Evolutionary conservation across 768 basidiomycete genomes (phyloP).

Genomic region (Boletus barrowsii): DNA sequence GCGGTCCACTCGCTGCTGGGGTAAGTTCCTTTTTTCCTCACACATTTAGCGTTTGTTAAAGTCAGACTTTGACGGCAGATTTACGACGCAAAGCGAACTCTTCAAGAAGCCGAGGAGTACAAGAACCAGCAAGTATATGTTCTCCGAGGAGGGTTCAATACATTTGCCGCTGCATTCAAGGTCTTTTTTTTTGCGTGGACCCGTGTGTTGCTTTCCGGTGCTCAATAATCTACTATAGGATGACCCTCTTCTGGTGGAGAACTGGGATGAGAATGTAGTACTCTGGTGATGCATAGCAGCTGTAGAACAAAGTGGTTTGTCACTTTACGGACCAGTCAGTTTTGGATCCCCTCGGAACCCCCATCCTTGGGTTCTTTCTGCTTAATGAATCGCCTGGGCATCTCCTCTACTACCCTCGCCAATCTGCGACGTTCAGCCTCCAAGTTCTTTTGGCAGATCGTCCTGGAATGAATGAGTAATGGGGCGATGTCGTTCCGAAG

Average conservation of each 20-base stretch:
- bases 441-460: conserved; percentile 58
- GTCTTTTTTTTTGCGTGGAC: conserved; percentile 32
- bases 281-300: conserved; percentile 47
- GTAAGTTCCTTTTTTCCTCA: conserved; percentile 32
- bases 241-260: conserved; percentile 69
- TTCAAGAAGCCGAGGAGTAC: conserved; percentile 40
- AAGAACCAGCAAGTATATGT: conserved; percentile 58
- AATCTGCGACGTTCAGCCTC: conserved; percentile 53
- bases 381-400: conserved; percentile 55
- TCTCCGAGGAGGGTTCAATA: conserved; percentile 68
- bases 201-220: no score
- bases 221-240: conserved; percentile 37
- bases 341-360: conserved; percentile 7
- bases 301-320: not conserved
- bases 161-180: conserved; percentile 69
- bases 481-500: not conserved
- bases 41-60: not conserved
- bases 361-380: conserved; percentile 35
- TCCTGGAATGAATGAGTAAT: conserved; percentile 39
- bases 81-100: conserved; percentile 60
- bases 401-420: conserved; percentile 55
- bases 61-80: conserved; percentile 39
- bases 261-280: conserved; percentile 56
- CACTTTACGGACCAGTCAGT: not conserved
- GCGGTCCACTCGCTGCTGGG: conserved; percentile 76